Conservation (phyloP, 208 protist species). For the Acanthamoeba lenticulata region DNA sequence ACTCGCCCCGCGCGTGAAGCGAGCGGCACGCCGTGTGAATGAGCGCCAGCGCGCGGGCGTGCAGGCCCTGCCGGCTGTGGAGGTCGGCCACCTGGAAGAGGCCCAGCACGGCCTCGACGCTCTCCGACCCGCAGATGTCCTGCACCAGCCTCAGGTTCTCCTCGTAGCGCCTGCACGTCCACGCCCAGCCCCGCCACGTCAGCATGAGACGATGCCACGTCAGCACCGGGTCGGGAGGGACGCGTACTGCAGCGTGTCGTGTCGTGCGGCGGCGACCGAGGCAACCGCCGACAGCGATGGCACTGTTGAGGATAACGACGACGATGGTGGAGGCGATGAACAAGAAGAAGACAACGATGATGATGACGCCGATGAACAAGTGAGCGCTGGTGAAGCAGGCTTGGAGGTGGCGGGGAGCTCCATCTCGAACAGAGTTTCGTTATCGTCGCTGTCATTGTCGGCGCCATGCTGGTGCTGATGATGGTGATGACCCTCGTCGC, state of each 20-base stretch:
- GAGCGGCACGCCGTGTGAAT: conserved; percentile 38
- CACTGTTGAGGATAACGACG: too few relatives aligned
- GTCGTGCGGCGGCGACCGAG: too few relatives aligned
- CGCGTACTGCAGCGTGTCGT: neutral
- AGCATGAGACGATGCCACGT: too few relatives aligned
- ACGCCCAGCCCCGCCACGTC: neutral
- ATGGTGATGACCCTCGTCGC: too few relatives aligned
- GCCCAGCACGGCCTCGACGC: conserved; percentile 5
- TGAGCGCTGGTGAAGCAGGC: too few relatives aligned
- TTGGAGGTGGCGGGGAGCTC: too few relatives aligned
- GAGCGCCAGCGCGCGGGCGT: conserved; percentile 10
- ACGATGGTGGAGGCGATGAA: too few relatives aligned
- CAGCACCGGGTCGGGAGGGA: too few relatives aligned
- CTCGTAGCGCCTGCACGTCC: neutral
- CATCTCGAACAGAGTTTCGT: conserved; percentile 11
- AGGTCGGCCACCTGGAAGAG: conserved; percentile 48
- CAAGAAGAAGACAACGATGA: too few relatives aligned
- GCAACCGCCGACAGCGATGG: neutral
- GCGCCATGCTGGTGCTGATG: too few relatives aligned
- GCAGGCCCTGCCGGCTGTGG: conserved; percentile 5
- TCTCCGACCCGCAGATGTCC: conserved; percentile 35
- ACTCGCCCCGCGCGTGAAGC: conserved; percentile 10
- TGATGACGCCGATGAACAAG: too few relatives aligned
- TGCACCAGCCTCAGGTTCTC: conserved; percentile 26
- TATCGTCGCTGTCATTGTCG: too few relatives aligned